Base-by-base conservation (phyloP, 768 basidiomycete genomes). In the Lactarius sanguifluus region DNA sequence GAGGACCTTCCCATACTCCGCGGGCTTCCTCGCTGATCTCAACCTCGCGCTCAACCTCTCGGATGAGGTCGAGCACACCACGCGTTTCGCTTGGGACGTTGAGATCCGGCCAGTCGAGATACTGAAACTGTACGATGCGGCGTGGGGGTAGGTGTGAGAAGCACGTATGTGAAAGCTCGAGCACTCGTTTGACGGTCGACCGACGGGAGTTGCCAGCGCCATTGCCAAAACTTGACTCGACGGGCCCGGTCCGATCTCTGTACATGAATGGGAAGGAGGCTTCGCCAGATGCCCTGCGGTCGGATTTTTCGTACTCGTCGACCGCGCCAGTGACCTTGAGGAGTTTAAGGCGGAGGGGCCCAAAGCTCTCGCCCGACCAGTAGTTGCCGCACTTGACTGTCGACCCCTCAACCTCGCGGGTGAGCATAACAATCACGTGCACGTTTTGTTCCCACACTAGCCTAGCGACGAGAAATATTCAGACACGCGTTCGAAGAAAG, bases 351-450 rank as follows among this genome's bases (percentile, higher is more conserved):
- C 80, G 83, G 63, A 96, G 77, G 2, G 88, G 83, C 2, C 94
- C 95, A 73, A 89, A 95, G 40, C 77, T 75, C 18, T 81, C 80
- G 40, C 85, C 84, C 18, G 81, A 80, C 94, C 95, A 98, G 75
- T 98, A 98, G 34, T 86, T 79, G 34, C 94, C 92, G 74, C 96
- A 97, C 76, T 98, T 98, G 72, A 94, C 81, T 74, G 87, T 85
- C 23, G 92, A 83, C 59, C 91, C 92, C 75, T 98, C 96, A 64
- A 91, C 82, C 73, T 96, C 92, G 65, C 90, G 88, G 4, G 96
- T 98, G 64, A 98, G 86, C 96, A 98, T 98, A 68, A 97, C 91
- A 70, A 98, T 94, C 59, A 97, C 92, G 69, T 91, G 89, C 0
- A 97, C 91, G 70, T 92, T 90, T 76, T 98, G 95, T 73, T 98